Evolutionary conservation across 352 stramenopile species (phyloP).

Genomic region (Vaucheria bursata): DNA sequence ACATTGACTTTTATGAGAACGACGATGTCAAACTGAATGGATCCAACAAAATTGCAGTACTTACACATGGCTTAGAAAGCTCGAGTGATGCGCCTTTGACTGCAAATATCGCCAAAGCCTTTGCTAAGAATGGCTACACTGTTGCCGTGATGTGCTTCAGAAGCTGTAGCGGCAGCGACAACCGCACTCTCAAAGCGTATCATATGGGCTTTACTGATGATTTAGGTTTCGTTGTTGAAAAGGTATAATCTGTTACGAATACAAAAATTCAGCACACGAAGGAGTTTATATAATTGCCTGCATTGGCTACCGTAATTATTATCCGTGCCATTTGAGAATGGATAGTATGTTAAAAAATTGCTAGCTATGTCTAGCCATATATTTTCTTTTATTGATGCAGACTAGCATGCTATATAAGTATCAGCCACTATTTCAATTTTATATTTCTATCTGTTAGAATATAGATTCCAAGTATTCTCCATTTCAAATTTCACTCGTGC

Average conservation of each 20-base stretch:
- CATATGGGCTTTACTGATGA: constrained; percentile 46
- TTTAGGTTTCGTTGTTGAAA: constrained; percentile 32
- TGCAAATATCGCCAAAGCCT: constrained; percentile 40
- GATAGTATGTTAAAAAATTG: too few species aligned
- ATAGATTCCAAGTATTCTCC: too few species aligned
- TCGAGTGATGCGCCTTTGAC: constrained; percentile 33
- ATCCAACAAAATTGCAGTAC: constrained; percentile 17
- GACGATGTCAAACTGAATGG: constrained; percentile 4
- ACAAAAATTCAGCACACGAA: too few species aligned
- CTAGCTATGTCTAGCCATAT: too few species aligned
- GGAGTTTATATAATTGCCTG: too few species aligned
- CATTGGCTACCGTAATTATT: too few species aligned
- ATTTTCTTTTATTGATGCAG: too few species aligned
- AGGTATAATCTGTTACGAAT: constrained; percentile 4
- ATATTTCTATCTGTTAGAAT: too few species aligned
- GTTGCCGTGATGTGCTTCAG: constrained; percentile 45
- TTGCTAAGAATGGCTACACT: constrained; percentile 25
- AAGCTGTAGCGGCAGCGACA: constrained; percentile 42
- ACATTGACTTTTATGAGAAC: constrained; percentile 55
- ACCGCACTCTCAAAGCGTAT: constrained; percentile 29
- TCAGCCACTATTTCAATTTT: too few species aligned
- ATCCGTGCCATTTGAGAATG: too few species aligned
- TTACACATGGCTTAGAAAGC: constrained; percentile 41
- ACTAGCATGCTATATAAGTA: too few species aligned
- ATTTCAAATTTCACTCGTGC: too few species aligned